Evolutionary conservation across 345 rosid genomes (phyloP), one percentile per base, ranked within the genome.

Genomic region (Boechera divaricarpa): DNA sequence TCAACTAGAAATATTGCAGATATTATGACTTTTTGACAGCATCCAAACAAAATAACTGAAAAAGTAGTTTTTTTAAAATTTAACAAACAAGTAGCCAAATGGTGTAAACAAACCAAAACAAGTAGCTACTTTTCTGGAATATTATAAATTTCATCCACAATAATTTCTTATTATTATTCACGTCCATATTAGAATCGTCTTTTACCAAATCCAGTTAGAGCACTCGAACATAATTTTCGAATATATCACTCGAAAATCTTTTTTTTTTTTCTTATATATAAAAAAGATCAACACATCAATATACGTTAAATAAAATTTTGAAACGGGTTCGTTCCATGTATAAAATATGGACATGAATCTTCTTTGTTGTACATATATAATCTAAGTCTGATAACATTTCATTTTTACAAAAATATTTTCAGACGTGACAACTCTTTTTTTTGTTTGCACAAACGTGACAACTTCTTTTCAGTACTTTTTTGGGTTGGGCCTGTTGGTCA

Each of bases 1-100:
- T 16, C 70, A 77, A 69, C 44, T 47, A 53, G 38, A 53, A 62
- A 69, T 61, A 61, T 61, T 69, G 16, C 38, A 51, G 42, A 58
- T 26, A 59, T 24, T 67, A 15, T 32, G 74, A 60, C 61, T 68
- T 76, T 57, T 67, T 38, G 15, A 60, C 42, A 60, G 74, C 48
- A 76, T 69, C 51, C 13, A 26, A 65, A 35, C 45, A 15, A 32
- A n/a, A 24, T n/a, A 54, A 32, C 6, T 63, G 11, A 21, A 67
- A 72, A 73, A 1, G 41, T 35, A 6, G 35, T 9, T 12, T 21
- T 11, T 60, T 21, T 21, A 21, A 21, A 21, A 21, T 41, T 11
- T 36, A 36, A 66, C 49, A 44, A 64, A 54, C 45, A 63, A 64
- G 56, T 63, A 73, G 60, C 52, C 65, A 35, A 44, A 53, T 54